Evolutionary conservation across 345 rosid species (phyloP), one percentile per base, ranked within the genome.

Genomic region (Camelina neglecta): DNA sequence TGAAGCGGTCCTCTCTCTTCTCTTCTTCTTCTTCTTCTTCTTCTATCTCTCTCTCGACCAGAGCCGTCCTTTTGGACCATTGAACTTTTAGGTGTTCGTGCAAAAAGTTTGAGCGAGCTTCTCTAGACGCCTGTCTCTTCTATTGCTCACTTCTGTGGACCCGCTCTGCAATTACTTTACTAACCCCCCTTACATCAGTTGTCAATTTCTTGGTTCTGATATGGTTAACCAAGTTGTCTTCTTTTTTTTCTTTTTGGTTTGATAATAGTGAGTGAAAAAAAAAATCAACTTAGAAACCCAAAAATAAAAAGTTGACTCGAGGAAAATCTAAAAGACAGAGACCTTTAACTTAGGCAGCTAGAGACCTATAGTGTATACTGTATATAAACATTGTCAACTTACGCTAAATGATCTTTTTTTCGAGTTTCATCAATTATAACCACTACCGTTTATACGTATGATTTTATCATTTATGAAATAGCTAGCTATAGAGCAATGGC

Each of bases 61-160:
- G 74, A 60, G 74, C 78, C 77, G 78, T 73, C 60, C 65, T 54
- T 79, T 79, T 79, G 41, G 81, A 73, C 78, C 78, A 65, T 79
- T 79, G 77, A 54, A 72, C 78, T 67, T 79, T 79, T 79, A 79
- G 78, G 65, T 79, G 81, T 73, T 73, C 74, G 81, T 67, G 78
- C 77, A n/a, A 72, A 78, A 78, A 78, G 73, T 78, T 60, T 44
- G 39, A 66, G 77, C 77, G 81, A 72, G 74, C 47, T 78, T 78
- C 81, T 78, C 81, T 72, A 78, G 80, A 77, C 72, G 57, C 67
- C 42, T 77, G 54, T 77, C 76, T 71, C 80, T 77, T 71, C 60
- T 11, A 12, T 31, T 62, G 35, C 33, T 66, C 50, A n/a, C 59
- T 74, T 36, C 63, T 61, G 71, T 76, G 75, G 80, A 60, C 79